Base-by-base conservation (phyloP, 768 basidiomycete species). In the Podaxis carcinomalis region DNA sequence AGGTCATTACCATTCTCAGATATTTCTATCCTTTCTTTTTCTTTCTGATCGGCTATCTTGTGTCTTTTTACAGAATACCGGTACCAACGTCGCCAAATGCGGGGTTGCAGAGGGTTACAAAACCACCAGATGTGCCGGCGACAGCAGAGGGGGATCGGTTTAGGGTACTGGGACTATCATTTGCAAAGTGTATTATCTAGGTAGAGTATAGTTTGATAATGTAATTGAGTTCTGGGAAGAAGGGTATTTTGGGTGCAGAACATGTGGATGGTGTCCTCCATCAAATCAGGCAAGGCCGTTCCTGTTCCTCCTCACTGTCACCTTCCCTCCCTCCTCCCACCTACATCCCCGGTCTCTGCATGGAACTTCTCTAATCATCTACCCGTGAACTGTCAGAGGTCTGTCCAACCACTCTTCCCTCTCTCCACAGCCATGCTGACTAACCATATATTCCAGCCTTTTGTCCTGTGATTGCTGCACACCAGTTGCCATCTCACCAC, bases 321-420 rank as follows among this genome's bases (percentile, higher is more conserved):
- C 59, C 21, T 44, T 23, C 23, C 23, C 23, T 39, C 53, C 28
- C 32, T 36, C 46, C 59, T 55, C 59, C 59, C 59, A 54, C 59
- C 36, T 55, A 37, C 59, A 32, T 27, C 44, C 35, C 62, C 63
- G 63, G 59, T 58, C 59, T 64, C 72, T 80, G 78, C 68, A 81
- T 81, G 80, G 78, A 74, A 75, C 67, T 73, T 69, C 69, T 69
- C 65, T 77, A 75, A 70, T 71, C 66, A 68, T 69, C 51, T 37
- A 14, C 36, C 59, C 39, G 42, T 47, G 50, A 49, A 47, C 53
- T 44, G 51, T 47, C 42, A 60, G 49, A 46, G 59, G 42, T 53
- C 40, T 55, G 57, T 47, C 49, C 51, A 19, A 36, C 39, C 50
- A 6, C 11, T 57, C 37, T 21, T 27, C n/a, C n/a, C 4, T 47